Evolutionary conservation across 2,329 filamentous ascomycete species (phyloP), one percentile per base, ranked within the genome.

Genomic region (Colletotrichum siamense): DNA sequence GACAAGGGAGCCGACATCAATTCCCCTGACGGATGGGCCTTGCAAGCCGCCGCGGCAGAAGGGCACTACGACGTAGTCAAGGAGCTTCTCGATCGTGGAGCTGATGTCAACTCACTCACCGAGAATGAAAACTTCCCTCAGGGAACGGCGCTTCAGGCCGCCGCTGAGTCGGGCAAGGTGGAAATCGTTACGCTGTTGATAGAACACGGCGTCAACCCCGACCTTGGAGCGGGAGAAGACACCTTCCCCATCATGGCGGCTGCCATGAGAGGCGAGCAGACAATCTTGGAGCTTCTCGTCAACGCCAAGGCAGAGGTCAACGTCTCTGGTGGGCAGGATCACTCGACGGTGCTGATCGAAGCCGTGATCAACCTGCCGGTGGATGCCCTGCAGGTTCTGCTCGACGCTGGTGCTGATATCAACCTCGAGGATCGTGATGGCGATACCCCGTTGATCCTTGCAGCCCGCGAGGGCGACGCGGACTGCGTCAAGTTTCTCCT

Each of bases 81-180:
- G 13, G 78, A 84, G 26, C 82, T 87, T 9, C 66, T 87, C 3
- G 75, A 82, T 1, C 80, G 79, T 8, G 84, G 83, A 15, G 85
- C 85, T 8, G 61, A 77, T 9, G 73, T 77, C 36, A 77, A 77
- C 26, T 63, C 69, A 8, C 9, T 61, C 30, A 67, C 75, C 7
- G 55, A 73, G 15, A 77, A 71, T n/a, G 72, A 71, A 7, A 75
- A 77, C 34, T 76, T 77, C 24, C 75, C 75, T 8, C 75, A 76
- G 34, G 76, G 84, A 6, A 87, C 85, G 6, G 86, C 86, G 1
- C 78, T 88, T 1, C 86, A 88, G 69, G 86, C 81, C 0, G 86
- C 86, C 0, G 83, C 82, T 49, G 84, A 86, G 59, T 80, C 81
- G 1, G 81, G 85, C 5, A 79, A 82, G 36, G 73, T 67, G 0